These are phyloP conservation scores for Scenedesmus sp. DNA, from an alignment of 163 green algal species.

Conservation along the genomic window DNA sequence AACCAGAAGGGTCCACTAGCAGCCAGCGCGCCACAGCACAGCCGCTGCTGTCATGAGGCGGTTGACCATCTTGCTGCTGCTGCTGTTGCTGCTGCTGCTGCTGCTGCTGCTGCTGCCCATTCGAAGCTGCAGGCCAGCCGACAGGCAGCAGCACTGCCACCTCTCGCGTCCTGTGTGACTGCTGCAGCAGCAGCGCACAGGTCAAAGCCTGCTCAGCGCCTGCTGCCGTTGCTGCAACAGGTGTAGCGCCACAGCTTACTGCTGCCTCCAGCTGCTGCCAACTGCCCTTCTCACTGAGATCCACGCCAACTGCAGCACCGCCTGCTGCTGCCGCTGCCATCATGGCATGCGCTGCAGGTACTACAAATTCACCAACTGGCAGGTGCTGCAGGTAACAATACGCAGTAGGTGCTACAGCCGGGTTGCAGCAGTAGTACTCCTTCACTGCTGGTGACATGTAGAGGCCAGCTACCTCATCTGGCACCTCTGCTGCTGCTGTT, in stretches of 20 bases:
- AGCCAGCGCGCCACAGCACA: background rate
- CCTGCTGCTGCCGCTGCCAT: constrained; percentile 14
- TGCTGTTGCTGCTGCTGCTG: background rate
- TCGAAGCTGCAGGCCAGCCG: background rate
- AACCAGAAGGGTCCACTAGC: constrained; percentile 25
- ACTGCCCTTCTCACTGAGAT: background rate
- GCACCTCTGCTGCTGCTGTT: background rate
- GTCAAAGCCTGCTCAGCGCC: background rate
- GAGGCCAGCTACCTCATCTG: background rate
- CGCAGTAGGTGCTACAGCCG: background rate
- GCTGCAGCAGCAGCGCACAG: background rate
- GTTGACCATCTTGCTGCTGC: background rate
- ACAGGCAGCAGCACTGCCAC: constrained; percentile 1
- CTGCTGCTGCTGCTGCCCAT: constrained; percentile 5
- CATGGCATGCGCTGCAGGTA: background rate
- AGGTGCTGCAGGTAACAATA: constrained; percentile 1
- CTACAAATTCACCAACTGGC: background rate
- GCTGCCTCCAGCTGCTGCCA: background rate
- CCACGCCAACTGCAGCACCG: background rate
- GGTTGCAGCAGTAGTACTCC: constrained; percentile 21
- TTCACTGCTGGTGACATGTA: constrained; percentile 26
- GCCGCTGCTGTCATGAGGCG: background rate
- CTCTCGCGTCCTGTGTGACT: background rate
- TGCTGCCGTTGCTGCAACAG: background rate
- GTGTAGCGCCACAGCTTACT: background rate